Percentiles rank a stretch among this genome's conserved stretches.
These are phyloP conservation scores for Ceratocystis cubensis DNA, from an alignment of 2,329 filamentous ascomycete genomes.

Conservation along the genomic window DNA sequence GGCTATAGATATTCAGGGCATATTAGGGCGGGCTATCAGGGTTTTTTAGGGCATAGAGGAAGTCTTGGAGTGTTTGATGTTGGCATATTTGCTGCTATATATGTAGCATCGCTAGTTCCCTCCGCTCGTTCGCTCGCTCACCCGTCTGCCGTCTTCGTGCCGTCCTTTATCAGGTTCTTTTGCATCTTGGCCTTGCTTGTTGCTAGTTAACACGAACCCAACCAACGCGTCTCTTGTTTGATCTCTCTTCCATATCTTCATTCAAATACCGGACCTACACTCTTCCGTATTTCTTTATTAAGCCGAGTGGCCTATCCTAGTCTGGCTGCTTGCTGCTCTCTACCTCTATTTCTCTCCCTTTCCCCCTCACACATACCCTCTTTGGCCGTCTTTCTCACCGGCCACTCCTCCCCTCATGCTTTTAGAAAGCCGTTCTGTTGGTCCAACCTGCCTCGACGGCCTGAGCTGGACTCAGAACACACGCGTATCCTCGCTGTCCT, in stretches of 20 bases:
- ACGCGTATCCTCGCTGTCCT: not conserved
- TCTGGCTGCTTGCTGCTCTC: not conserved
- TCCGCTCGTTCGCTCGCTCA: not conserved
- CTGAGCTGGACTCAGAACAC: conserved; percentile 14
- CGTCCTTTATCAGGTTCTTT: not conserved
- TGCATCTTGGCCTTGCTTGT: not conserved
- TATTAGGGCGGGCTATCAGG: not conserved
- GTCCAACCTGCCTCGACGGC: conserved; percentile 8
- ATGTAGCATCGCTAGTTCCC: not conserved
- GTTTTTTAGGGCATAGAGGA: not conserved
- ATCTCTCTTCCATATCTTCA: not conserved
- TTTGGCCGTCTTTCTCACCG: not conserved
- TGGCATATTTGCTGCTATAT: not conserved
- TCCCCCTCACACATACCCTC: not conserved
- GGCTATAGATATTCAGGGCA: not conserved
- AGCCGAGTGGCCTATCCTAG: not conserved
- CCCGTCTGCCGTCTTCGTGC: not conserved
- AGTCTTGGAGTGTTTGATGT: not conserved
- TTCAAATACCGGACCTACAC: no score
- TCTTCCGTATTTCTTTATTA: not conserved
- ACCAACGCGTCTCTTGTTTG: not conserved
- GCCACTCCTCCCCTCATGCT: not conserved
- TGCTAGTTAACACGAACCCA: not conserved
- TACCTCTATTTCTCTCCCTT: not conserved
- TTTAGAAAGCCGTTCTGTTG: not conserved